A percentile compares a stretch with the other conserved stretches of the same genome.
Conservation (phyloP, 768 basidiomycete species). For the Sporobolomyces pararoseus region DNA sequence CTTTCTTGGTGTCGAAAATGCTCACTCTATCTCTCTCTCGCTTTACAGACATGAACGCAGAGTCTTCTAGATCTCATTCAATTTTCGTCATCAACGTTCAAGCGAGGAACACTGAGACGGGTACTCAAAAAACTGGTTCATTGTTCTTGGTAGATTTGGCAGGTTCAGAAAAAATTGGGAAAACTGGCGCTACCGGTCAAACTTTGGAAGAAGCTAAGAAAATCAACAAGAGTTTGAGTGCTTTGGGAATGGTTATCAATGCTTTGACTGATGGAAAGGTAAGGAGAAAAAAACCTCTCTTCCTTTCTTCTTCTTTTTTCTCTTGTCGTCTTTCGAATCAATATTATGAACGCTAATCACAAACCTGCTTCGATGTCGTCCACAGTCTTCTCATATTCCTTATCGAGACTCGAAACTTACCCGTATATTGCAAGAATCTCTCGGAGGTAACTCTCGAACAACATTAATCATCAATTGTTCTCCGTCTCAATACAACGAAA, state of each 20-base stretch:
- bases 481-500: slow-evolving; percentile 92
- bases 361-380: background rate
- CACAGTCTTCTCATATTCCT: slow-evolving; percentile 87
- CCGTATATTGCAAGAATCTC: slow-evolving; percentile 95
- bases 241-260: slow-evolving; percentile 99
- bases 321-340: no score
- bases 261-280: slow-evolving; percentile 95
- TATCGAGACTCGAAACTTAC: slow-evolving; percentile 99
- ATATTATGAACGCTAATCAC: no score
- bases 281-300: no score
- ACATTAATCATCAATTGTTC: slow-evolving; percentile 99
- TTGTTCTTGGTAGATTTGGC: slow-evolving; percentile 96
- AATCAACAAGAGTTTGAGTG: slow-evolving; percentile 97
- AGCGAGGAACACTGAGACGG: slow-evolving; percentile 91
- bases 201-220: slow-evolving; percentile 99
- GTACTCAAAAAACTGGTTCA: slow-evolving; percentile 92
- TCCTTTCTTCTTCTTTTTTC: no score
- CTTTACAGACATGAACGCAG: slow-evolving; percentile 99
- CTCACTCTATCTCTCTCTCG: background rate
- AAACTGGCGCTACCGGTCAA: slow-evolving; percentile 98
- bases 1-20: background rate
- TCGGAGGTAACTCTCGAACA: slow-evolving; percentile 89
- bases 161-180: slow-evolving; percentile 98
- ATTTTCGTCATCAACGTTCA: slow-evolving; percentile 98
- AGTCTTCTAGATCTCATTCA: slow-evolving; percentile 96